These are phyloP conservation scores for Neurospora sp. DNA, from an alignment of 495 filamentous ascomycete genomes.

Conservation along the genomic window DNA sequence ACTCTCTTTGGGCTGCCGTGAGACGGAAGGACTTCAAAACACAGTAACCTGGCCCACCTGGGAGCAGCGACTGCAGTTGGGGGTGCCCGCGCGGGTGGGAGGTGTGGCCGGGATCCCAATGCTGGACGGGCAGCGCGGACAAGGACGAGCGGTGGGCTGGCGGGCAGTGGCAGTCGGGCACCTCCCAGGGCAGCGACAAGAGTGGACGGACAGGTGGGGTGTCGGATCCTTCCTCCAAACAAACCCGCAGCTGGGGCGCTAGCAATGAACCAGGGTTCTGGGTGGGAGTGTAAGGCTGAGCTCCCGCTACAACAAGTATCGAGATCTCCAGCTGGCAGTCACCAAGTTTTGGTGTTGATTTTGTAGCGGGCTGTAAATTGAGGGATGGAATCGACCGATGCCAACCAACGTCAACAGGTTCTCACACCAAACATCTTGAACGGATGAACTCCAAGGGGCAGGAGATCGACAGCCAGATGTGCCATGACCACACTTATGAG, in stretches of 20 bases:
- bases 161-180: neutral
- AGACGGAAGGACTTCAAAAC: neutral
- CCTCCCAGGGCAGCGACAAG: neutral
- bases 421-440: neutral
- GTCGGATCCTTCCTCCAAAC: neutral
- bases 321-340: neutral
- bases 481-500: neutral
- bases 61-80: neutral
- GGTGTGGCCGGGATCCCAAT: neutral
- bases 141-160: too few species aligned
- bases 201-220: neutral
- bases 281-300: neutral
- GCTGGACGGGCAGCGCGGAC: neutral
- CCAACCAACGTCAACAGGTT: neutral
- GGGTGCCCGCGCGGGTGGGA: neutral
- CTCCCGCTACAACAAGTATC: neutral
- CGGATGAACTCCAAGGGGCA: neutral
- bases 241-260: neutral
- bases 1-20: neutral
- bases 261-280: neutral
- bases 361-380: neutral
- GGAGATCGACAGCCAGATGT: neutral
- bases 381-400: neutral
- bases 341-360: neutral
- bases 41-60: neutral